Evolutionary conservation across 2,329 filamentous ascomycete genomes (phyloP), one percentile per base, ranked within the genome.

Genomic region (Emmonsia crescens): DNA sequence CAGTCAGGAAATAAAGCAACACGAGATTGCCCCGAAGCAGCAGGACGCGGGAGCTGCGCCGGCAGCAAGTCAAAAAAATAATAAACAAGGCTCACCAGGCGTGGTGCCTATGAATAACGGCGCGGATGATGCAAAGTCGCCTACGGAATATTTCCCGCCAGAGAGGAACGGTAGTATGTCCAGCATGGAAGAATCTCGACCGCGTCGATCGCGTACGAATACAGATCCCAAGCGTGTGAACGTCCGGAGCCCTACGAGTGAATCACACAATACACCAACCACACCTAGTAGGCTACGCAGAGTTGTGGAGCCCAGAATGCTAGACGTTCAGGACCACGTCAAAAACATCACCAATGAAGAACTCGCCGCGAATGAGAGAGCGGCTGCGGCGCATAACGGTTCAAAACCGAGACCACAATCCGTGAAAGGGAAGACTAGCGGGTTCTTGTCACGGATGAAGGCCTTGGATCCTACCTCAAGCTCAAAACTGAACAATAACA

Each of bases 321-420:
- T 57, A 21, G 62, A 61, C 16, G 29, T 60, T 57, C 14, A 48
- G 21, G 48, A 44, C 27, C 16, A 31, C 8, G 48, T 52, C 24
- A 12, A 52, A 52, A 29, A 31, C 44, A 62, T 31, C 24, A 64
- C 63, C 12, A 59, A 58, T 54, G 60, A 66, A 31, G 62, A 65
- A n/a, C 62, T 63, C 16, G 57, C 55, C 10, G 64, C 63, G n/a
- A 61, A 65, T 31, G 59, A 60, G 61, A 54, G 48, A 38, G 63
- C 64, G 6, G 49, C 61, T 12, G 62, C 55, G 12, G 40, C 52
- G 29, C 62, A 61, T 49, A 54, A 61, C n/a, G 24, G 42, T n/a
- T 9, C 21, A 10, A 48, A 36, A 19, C 46, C 10, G 49, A 61
- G 9, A 60, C 57, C 21, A 40, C 62, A 49, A 38, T 60, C 6